phyloP scores from a whole-genome alignment of 306 rosid genomes.

The Dalbergia oliveri region DNA sequence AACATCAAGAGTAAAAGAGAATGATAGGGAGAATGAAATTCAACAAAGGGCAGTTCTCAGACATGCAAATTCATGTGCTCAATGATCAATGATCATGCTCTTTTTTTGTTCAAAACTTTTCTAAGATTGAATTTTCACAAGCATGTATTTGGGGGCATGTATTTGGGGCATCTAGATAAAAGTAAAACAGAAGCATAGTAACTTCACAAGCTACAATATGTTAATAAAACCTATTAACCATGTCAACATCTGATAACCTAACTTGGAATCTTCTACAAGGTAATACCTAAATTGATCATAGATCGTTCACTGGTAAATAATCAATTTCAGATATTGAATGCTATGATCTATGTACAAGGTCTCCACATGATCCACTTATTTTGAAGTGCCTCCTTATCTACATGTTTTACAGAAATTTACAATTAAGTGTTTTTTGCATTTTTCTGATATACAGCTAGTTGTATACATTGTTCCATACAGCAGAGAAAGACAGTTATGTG shows the following conservation, averaged over 20 bases:
- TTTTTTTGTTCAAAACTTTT: background rate
- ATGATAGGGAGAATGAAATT: background rate
- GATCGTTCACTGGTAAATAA: conserved; percentile 1
- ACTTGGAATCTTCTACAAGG: conserved; percentile 9
- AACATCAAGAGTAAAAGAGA: conserved; percentile 11
- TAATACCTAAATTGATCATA: conserved; percentile 32
- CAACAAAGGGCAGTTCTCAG: conserved; percentile 27
- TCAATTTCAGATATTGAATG: conserved; percentile 10
- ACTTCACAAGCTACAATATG: conserved; percentile 3
- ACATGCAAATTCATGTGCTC: background rate
- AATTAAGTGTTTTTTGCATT: background rate
- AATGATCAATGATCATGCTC: background rate
- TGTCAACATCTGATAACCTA: conserved; percentile 2
- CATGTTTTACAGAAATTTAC: conserved; percentile 8
- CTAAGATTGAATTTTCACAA: conserved; percentile 18
- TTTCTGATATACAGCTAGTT: conserved; percentile 23
- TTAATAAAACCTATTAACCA: background rate
- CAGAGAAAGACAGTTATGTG: conserved; percentile 28
- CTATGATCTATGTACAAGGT: conserved; percentile 10
- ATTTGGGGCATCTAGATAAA: background rate
- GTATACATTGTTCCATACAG: conserved; percentile 26
- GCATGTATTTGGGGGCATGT: background rate
- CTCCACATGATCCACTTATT: conserved; percentile 35
- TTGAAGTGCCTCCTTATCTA: conserved; percentile 26
- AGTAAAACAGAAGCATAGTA: background rate